Evolutionary conservation across 2,329 filamentous ascomycete species (phyloP), one percentile per base, ranked within the genome.

Genomic region (Dothistroma pini): DNA sequence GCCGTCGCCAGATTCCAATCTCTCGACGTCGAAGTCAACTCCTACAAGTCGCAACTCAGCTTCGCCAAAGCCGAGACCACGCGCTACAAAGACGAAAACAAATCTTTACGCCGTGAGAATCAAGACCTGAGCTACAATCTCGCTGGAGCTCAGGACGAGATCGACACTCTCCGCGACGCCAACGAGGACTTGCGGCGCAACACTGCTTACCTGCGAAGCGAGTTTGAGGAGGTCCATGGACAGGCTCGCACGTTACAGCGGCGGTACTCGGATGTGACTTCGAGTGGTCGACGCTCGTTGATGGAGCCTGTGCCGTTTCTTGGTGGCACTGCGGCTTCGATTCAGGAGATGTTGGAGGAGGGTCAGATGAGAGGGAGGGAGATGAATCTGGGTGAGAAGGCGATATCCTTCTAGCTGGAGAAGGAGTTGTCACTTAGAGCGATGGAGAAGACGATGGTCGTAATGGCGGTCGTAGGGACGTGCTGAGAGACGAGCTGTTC

Each of bases 51-150:
- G 9, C 56, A 57, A 25, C 29, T 57, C 41, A 57, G 41, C 55
- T 57, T 49, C 55, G 55, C 55, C 55, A 50, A 35, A 35, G 25
- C 51, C 29, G 51, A 53, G 51, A 35, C 10, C 31, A 53, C 51
- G 16, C 55, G 55, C 41, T 57, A 57, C 55, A 48, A 57, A 35
- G 48, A 57, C 29, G 55, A 57, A 25, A 57, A 32, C 55, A 57
- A 49, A 19, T 16, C 25, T 12, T 29, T 57, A 4, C 41, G 31
- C 19, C 48, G 48, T 14, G 21, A 51, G 25, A 21, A 25, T 11
- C 48, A 51, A 32, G 48, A 32, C 16, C 21, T 51, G 48, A 29
- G 21, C 21, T 25, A 29, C 21, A 29, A 44, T 44, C 41, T 44
- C 14, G 41, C 41, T n/a, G n/a, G 41, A 8, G 41, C 41, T 16